Evolutionary conservation across 768 basidiomycete species (phyloP).

Genomic region (Mycena latifolia): DNA sequence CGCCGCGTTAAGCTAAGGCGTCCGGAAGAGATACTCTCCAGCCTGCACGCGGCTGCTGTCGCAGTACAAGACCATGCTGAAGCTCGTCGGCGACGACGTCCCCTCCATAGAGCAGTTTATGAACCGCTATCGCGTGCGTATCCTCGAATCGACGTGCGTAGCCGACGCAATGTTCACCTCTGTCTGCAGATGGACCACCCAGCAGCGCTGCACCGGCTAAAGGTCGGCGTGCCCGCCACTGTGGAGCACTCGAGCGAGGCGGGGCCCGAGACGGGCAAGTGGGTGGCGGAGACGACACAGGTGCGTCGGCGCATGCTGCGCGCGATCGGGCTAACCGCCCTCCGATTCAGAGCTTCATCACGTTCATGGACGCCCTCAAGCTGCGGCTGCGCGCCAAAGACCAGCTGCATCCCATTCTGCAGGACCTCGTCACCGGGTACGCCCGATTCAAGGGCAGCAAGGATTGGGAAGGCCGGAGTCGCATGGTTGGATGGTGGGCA

Average conservation of each 20-base stretch:
- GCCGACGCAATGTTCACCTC: background rate
- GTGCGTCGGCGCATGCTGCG: constrained; percentile 52
- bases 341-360: constrained; percentile 86
- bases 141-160: background rate
- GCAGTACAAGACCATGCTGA: constrained; percentile 98
- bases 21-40: constrained; percentile 88
- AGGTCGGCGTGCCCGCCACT: constrained; percentile 95
- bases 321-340: constrained; percentile 1
- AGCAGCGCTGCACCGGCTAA: constrained; percentile 90
- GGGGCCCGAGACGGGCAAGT: constrained; percentile 93
- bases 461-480: constrained; percentile 96
- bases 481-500: constrained; percentile 91
- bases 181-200: constrained; percentile 87
- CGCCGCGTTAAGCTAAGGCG: constrained; percentile 46
- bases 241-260: constrained; percentile 96
- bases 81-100: constrained; percentile 92
- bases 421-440: constrained; percentile 95
- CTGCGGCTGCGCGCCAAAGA: constrained; percentile 96
- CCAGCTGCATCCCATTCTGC: constrained; percentile 93
- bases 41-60: constrained; percentile 95
- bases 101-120: constrained; percentile 92
- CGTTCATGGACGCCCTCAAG: constrained; percentile 98
- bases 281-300: constrained; percentile 98
- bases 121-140: constrained; percentile 82
- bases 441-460: constrained; percentile 94